Evolutionary conservation across 2,329 filamentous ascomycete species (phyloP).

Genomic region (Aspergillus sp.): DNA sequence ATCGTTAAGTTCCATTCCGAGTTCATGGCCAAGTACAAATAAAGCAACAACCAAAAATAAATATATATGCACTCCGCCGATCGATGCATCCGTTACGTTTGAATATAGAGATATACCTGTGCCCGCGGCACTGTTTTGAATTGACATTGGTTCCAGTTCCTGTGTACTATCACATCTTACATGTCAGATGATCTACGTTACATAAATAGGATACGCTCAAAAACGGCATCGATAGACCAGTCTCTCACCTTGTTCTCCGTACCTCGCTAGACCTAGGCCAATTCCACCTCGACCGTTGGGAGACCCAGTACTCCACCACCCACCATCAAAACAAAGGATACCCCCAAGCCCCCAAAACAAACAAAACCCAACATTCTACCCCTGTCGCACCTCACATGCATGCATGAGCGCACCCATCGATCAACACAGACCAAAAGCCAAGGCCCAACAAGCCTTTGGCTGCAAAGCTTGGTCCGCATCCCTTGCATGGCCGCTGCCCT

Average conservation of each 20-base stretch:
- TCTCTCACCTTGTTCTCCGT: too few species aligned
- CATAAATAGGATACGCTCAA: too few species aligned
- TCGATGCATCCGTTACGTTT: conserved; percentile 1
- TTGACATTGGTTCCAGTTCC: neutral
- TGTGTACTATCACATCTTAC: too few species aligned
- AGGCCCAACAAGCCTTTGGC: conserved; percentile 16
- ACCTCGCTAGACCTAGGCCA: too few species aligned
- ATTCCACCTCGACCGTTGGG: too few species aligned
- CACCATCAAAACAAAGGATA: too few species aligned
- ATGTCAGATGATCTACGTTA: too few species aligned
- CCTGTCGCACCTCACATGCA: neutral
- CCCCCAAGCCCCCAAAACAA: neutral
- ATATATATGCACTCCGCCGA: neutral
- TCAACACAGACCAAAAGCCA: conserved; percentile 8
- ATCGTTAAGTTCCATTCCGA: conserved; percentile 87
- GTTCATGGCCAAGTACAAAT: conserved; percentile 76
- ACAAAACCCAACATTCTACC: neutral
- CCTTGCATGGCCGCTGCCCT: conserved; percentile 7
- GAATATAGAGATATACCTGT: conserved; percentile 3
- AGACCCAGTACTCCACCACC: too few species aligned
- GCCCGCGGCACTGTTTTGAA: neutral
- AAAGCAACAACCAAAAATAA: conserved; percentile 4
- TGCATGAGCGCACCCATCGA: neutral
- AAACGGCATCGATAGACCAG: too few species aligned
- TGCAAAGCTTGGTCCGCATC: conserved; percentile 14